Base-by-base conservation (phyloP, 441 rosid genomes). In the Flueggea neowawraea region DNA sequence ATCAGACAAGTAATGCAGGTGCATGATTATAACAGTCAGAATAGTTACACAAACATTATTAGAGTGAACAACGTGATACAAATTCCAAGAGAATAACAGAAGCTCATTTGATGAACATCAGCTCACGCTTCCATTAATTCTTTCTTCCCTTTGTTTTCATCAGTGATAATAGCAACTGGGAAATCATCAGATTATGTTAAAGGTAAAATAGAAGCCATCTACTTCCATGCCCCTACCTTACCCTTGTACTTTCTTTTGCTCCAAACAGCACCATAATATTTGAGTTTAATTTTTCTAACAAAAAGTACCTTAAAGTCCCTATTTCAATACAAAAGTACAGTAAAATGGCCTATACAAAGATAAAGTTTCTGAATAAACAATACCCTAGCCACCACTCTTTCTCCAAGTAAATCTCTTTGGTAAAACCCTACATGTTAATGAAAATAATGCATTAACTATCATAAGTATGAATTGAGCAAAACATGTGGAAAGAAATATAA, bases 371-470 rank as follows among this genome's bases (percentile, higher is more conserved):
- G 7, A 36, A 74, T 69, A 58, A 73, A 78, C 58, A 80, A 71
- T 88, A 95, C 99, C 99, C 98, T 36, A 87, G 97, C 99, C 99
- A 95, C n/a, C 90, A 78, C 64, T 92, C 98, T 74, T 87, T 95
- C 75, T 90, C 99, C 87, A 95, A 81, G 87, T 87, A 79, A 74
- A 95, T 95, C 81, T 95, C 97, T 86, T 92, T 92, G 9, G 99
- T 95, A 72, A 95, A 95, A 69, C 98, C 97, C 99, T 95, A 67
- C 77, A 82, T 58, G 68, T 57, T 6, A 7, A 16, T 16, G 33
- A 54, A 54, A 22, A 6, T 11, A 43, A 43, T 43, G 8, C 8
- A 6, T 43, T 1, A 13, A 52, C 28, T 10, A 12, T 61, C 22
- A 61, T 39, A 61, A 54, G 28, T 22, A 22, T 22, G 55, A 51